Conservation (phyloP, 1,139 yeast species). For the Spencermartinsiella ligniputridi region DNA sequence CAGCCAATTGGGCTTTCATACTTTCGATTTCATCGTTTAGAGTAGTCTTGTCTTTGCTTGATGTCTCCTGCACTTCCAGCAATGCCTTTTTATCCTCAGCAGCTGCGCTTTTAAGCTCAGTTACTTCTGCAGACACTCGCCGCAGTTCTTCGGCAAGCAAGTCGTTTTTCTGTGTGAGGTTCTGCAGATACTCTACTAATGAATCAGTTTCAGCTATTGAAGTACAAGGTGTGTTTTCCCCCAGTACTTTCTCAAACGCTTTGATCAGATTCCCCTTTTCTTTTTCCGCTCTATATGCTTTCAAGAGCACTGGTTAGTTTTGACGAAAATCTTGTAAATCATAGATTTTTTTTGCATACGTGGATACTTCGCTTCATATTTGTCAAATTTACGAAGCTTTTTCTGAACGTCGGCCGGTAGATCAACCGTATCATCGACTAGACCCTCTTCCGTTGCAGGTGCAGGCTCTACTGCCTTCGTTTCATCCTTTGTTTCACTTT, state of each 20-base stretch:
- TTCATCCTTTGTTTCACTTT: not conserved
- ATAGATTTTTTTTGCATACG: slow-evolving; percentile 25
- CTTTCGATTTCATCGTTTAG: slow-evolving; percentile 7
- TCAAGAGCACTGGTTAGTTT: slow-evolving; percentile 66
- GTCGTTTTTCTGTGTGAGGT: slow-evolving; percentile 56
- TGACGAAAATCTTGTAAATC: slow-evolving; percentile 22
- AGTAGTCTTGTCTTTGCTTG: not conserved
- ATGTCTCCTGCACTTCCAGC: not conserved
- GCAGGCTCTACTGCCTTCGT: slow-evolving; percentile 3
- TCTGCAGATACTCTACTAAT: slow-evolving; percentile 64
- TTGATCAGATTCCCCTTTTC: slow-evolving; percentile 58
- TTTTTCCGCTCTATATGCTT: slow-evolving; percentile 82
- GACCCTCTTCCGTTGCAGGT: slow-evolving; percentile 5
- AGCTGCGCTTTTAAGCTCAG: not conserved
- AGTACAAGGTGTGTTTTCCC: slow-evolving; percentile 77
- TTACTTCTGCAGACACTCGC: slow-evolving; percentile 26
- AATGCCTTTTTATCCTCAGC: not conserved
- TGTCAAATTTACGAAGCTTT: slow-evolving; percentile 70
- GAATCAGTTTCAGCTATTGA: slow-evolving; percentile 67
- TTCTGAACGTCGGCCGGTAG: slow-evolving; percentile 54
- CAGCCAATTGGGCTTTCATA: slow-evolving; percentile 9
- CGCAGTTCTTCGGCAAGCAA: slow-evolving; percentile 54
- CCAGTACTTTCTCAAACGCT: slow-evolving; percentile 63
- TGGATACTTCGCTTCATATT: slow-evolving; percentile 88
- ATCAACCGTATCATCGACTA: slow-evolving; percentile 18